phyloP scores from a whole-genome alignment of 78 protist species.

The Planoprotostelium fungivorum region DNA sequence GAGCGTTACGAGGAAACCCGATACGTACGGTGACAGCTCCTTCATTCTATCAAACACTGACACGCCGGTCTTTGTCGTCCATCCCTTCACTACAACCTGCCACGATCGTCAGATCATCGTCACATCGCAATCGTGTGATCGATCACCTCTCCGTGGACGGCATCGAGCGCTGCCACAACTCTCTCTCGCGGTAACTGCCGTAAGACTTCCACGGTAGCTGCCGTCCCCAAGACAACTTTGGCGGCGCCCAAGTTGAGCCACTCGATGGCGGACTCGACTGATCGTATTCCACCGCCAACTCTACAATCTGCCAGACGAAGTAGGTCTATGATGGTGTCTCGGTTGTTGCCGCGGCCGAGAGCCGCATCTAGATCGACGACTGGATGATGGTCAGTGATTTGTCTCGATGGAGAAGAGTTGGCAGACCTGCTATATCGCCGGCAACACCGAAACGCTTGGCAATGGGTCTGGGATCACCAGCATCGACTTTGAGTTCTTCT shows the following conservation, averaged over 20 bases:
- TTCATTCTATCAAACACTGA: neutral
- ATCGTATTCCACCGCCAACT: constrained; percentile 13
- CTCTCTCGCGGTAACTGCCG: neutral
- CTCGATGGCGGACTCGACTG: constrained; percentile 3
- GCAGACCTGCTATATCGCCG: constrained; percentile 10
- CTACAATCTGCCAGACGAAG: neutral
- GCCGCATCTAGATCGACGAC: constrained; percentile 14
- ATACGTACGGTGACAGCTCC: constrained; percentile 1
- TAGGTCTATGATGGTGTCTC: neutral
- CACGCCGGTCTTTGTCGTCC: constrained; percentile 9
- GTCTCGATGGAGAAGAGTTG: neutral
- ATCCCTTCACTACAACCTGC: constrained; percentile 3
- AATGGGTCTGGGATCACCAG: constrained; percentile 7
- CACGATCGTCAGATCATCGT: neutral
- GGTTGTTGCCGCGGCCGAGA: neutral
- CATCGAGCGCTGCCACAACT: constrained; percentile 6
- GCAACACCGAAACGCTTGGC: neutral
- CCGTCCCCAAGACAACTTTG: constrained; percentile 10
- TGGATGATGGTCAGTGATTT: neutral
- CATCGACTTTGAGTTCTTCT: neutral
- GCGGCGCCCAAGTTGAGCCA: neutral
- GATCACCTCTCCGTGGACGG: constrained; percentile 6
- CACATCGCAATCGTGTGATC: neutral
- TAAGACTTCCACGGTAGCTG: constrained; percentile 2
- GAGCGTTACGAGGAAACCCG: constrained; percentile 14